phyloP scores from a whole-genome alignment of 1,139 yeast species.

The Taphrina wiesneri region DNA sequence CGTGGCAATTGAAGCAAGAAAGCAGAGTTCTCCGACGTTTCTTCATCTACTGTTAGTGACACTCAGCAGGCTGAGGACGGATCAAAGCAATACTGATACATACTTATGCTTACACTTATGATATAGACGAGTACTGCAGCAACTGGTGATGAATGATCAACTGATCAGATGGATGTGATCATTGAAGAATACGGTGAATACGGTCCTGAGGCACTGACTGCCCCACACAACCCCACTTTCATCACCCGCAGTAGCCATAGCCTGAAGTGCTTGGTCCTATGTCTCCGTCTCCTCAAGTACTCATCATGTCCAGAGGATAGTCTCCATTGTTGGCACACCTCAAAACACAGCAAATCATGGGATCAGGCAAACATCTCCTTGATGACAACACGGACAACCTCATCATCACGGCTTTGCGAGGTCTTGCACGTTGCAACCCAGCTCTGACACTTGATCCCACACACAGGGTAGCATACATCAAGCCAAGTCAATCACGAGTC shows the following conservation, averaged over 20 bases:
- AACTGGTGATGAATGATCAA: no score
- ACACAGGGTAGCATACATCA: constrained; percentile 38
- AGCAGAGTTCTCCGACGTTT: no score
- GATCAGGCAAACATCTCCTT: constrained; percentile 38
- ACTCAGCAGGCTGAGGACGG: no score
- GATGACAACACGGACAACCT: constrained; percentile 37
- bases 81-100: no score
- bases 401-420: constrained; percentile 39
- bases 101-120: no score
- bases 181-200: no score
- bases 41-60: no score
- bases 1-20: no score
- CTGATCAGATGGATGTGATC: no score
- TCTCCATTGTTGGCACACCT: no score
- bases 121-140: no score
- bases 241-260: background rate
- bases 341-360: background rate
- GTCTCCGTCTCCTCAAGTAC: background rate
- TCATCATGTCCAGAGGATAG: no score
- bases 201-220: background rate
- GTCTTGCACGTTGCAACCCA: constrained; percentile 38
- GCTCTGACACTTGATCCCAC: constrained; percentile 36
- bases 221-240: background rate
- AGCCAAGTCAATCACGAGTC: constrained; percentile 47
- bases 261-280: background rate